phyloP scores from a whole-genome alignment of 306 rosid genomes.

The Vigna trinervia region DNA sequence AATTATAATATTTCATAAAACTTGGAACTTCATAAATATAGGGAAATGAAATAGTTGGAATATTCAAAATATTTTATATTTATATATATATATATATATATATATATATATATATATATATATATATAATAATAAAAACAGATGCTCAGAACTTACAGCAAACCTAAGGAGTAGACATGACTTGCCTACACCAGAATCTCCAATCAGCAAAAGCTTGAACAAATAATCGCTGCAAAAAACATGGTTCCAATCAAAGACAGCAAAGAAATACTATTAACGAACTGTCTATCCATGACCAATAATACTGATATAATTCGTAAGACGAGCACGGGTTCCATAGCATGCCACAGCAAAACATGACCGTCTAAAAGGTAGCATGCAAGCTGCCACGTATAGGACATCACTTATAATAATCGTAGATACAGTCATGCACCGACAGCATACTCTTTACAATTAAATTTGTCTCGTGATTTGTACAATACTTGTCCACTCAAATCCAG shows the following conservation, averaged over 20 bases:
- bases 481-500: slow-evolving; percentile 6
- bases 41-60: background rate
- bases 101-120: background rate
- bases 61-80: no score
- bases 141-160: slow-evolving; percentile 75
- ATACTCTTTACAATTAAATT: slow-evolving; percentile 17
- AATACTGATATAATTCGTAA: slow-evolving; percentile 37
- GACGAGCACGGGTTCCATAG: slow-evolving; percentile 12
- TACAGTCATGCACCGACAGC: slow-evolving; percentile 32
- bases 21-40: background rate
- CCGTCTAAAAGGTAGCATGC: slow-evolving; percentile 17
- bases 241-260: slow-evolving; percentile 22
- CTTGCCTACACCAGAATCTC: slow-evolving; percentile 99
- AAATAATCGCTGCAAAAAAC: slow-evolving; percentile 79
- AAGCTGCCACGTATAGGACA: slow-evolving; percentile 20
- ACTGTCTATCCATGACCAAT: slow-evolving; percentile 9
- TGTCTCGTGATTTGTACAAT: background rate
- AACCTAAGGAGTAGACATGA: slow-evolving; percentile 99
- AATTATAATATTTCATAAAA: slow-evolving; percentile 19
- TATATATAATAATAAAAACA: background rate
- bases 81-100: no score
- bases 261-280: slow-evolving; percentile 4
- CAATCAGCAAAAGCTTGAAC: slow-evolving; percentile 96
- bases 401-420: background rate
- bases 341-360: slow-evolving; percentile 22